Evolutionary conservation across 768 basidiomycete species (phyloP).

Genomic region (Kwoniella europaea): DNA sequence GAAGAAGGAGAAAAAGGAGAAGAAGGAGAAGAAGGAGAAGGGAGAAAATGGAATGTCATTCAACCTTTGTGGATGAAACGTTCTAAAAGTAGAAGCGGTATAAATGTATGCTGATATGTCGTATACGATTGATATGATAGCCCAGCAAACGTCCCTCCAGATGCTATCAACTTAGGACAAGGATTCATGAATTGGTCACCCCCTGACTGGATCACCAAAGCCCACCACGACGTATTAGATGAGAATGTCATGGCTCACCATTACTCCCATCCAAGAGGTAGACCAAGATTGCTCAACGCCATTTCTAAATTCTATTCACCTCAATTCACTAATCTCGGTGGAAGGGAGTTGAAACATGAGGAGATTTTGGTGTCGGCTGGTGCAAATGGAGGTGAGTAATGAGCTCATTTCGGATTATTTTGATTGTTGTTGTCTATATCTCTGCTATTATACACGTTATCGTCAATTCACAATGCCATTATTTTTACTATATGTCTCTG

Average conservation of each 20-base stretch:
- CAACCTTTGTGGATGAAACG: no score
- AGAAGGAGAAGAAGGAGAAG: no score
- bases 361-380: conserved; percentile 96
- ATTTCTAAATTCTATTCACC: conserved; percentile 79
- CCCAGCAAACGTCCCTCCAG: conserved; percentile 81
- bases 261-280: conserved; percentile 76
- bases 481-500: no score
- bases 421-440: no score
- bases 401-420: background rate
- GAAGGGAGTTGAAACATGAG: conserved; percentile 76
- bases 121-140: conserved; percentile 59
- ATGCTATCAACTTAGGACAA: conserved; percentile 94
- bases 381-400: conserved; percentile 86
- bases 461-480: no score
- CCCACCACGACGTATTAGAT: conserved; percentile 49
- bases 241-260: conserved; percentile 57
- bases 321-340: conserved; percentile 62
- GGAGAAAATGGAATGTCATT: no score
- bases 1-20: no score
- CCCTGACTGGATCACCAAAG: conserved; percentile 56
- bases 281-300: conserved; percentile 83
- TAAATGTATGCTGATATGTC: no score
- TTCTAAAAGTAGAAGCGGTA: no score
- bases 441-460: no score
- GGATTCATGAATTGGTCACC: conserved; percentile 60